Percentiles rank a stretch among this genome's conserved stretches.
Evolutionary conservation across 768 basidiomycete species (phyloP).

Genomic region (Boletus rex-veris): DNA sequence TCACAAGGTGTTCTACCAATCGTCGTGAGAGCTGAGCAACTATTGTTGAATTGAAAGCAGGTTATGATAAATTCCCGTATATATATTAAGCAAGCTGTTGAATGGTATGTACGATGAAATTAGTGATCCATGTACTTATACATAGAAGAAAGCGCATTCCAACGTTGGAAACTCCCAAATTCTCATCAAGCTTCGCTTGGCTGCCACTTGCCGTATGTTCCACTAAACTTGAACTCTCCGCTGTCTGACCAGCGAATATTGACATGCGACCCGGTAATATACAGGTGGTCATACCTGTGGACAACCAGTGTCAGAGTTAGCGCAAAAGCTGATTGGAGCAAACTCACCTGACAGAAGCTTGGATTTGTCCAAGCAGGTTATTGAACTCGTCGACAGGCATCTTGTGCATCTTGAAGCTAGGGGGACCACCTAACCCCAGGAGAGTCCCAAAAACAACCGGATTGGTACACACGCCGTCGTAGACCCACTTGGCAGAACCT

Average conservation of each 20-base stretch:
- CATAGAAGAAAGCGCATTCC: not conserved
- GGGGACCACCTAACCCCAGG: conserved; percentile 41
- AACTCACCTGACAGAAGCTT: conserved; percentile 36
- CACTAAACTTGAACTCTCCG: conserved; percentile 58
- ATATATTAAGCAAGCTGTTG: not conserved
- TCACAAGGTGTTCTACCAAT: conserved; percentile 26
- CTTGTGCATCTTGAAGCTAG: conserved; percentile 51
- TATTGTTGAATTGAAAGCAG: conserved; percentile 5
- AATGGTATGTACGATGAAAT: not conserved
- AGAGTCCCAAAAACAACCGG: conserved; percentile 46
- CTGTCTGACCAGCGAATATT: conserved; percentile 45
- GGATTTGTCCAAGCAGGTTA: conserved; percentile 33
- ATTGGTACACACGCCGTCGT: conserved; percentile 50
- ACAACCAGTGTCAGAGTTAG: not conserved
- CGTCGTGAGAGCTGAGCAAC: conserved; percentile 17
- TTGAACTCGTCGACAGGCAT: conserved; percentile 35
- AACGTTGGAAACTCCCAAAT: not conserved
- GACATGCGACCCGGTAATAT: conserved; percentile 39
- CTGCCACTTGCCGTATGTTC: conserved; percentile 38
- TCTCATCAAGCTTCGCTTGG: not conserved
- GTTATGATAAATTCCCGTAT: not conserved
- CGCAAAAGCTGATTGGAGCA: not conserved
- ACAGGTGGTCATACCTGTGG: conserved; percentile 38
- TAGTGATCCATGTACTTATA: not conserved
- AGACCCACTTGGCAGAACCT: conserved; percentile 45